Percentiles rank a stretch among this genome's conserved stretches.
These are phyloP conservation scores for Clarireedia paspali DNA, from an alignment of 2,329 filamentous ascomycete genomes.

Conservation along the genomic window DNA sequence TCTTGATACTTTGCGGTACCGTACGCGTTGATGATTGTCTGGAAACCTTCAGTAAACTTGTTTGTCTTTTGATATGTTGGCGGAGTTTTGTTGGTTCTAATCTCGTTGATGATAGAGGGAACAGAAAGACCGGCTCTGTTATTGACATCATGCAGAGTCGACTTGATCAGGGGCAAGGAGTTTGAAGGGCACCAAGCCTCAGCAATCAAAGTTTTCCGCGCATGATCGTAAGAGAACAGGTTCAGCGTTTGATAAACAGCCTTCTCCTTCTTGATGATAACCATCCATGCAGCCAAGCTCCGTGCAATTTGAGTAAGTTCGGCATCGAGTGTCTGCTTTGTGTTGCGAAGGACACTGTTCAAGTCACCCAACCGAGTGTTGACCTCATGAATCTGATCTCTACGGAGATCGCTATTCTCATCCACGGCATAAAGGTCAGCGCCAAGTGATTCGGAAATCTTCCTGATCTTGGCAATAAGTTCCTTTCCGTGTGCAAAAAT, in stretches of 20 bases:
- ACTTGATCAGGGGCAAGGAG: conserved; percentile 79
- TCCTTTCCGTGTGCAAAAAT: conserved; percentile 99
- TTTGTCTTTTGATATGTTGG: conserved; percentile 97
- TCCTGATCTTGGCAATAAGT: conserved; percentile 96
- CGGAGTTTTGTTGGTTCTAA: conserved; percentile 92
- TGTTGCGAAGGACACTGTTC: conserved; percentile 87
- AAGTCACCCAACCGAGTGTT: conserved; percentile 89
- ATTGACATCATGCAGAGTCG: conserved; percentile 92
- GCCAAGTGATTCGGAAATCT: conserved; percentile 95
- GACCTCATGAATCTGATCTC: conserved; percentile 95
- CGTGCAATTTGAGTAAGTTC: conserved; percentile 91
- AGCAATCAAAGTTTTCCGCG: conserved; percentile 90
- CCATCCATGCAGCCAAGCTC: conserved; percentile 92
- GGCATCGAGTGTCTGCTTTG: conserved; percentile 85
- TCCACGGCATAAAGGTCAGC: conserved; percentile 95
- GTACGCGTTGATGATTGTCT: conserved; percentile 98
- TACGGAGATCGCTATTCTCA: conserved; percentile 89
- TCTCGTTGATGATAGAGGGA: conserved; percentile 96
- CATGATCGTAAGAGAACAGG: conserved; percentile 92
- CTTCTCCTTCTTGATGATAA: conserved; percentile 97
- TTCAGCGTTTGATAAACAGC: conserved; percentile 94
- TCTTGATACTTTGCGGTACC: conserved; percentile 96
- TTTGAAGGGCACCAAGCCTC: conserved; percentile 97
- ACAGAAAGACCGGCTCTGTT: conserved; percentile 94
- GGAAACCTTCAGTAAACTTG: conserved; percentile 96